phyloP scores from a whole-genome alignment of 345 rosid species.

The Reutealis trisperma region DNA sequence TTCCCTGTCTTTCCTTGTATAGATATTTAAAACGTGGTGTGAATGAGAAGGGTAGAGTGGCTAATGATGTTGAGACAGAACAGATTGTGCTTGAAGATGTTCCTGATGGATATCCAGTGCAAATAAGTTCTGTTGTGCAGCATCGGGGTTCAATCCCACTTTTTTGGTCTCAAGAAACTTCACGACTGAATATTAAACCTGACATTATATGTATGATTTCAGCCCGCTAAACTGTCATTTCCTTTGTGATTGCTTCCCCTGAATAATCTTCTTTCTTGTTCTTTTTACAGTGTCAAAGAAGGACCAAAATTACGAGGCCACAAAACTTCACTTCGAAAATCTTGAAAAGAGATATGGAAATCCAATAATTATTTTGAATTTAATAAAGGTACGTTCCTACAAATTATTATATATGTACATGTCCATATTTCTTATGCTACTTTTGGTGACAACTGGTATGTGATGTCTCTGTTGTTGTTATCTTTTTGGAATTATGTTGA shows the following conservation, averaged over 20 bases:
- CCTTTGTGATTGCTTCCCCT: not conserved
- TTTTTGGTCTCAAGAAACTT: slow-evolving; percentile 97
- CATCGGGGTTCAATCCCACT: slow-evolving; percentile 95
- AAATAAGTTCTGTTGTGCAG: slow-evolving; percentile 94
- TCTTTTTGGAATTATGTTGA: slow-evolving; percentile 18
- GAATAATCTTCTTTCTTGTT: slow-evolving; percentile 15
- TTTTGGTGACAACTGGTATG: slow-evolving; percentile 12
- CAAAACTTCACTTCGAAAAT: slow-evolving; percentile 89
- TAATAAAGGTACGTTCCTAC: slow-evolving; percentile 69
- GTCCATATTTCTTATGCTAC: slow-evolving; percentile 6
- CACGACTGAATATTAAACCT: slow-evolving; percentile 82
- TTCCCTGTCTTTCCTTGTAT: slow-evolving; percentile 20
- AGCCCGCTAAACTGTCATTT: not conserved
- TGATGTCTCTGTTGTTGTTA: slow-evolving; percentile 22
- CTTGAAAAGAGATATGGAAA: slow-evolving; percentile 88
- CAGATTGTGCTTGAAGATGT: slow-evolving; percentile 85
- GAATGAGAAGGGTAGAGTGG: slow-evolving; percentile 92
- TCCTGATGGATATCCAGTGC: slow-evolving; percentile 56
- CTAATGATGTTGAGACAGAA: slow-evolving; percentile 99
- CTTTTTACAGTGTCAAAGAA: slow-evolving; percentile 67
- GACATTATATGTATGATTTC: slow-evolving; percentile 74
- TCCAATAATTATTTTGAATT: slow-evolving; percentile 78
- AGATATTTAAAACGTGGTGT: slow-evolving; percentile 94
- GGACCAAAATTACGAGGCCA: slow-evolving; percentile 77
- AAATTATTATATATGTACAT: not conserved